Percentiles rank a stretch among this genome's conserved stretches.
These are phyloP conservation scores for Hysterium pulicare DNA, from an alignment of 2,329 filamentous ascomycete genomes.

Conservation along the genomic window DNA sequence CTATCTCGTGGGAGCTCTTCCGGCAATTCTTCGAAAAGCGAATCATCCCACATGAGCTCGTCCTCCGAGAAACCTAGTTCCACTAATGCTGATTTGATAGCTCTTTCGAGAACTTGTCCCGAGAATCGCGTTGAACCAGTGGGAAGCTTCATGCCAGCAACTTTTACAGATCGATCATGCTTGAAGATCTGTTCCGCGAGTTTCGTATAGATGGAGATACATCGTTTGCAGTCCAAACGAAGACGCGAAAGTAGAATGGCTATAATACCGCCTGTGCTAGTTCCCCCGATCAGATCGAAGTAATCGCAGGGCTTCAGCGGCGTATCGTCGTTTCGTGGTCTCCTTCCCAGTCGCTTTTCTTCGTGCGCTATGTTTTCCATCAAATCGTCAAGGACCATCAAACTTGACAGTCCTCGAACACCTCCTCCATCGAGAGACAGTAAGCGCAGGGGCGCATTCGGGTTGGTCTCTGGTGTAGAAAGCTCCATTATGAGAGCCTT, in stretches of 20 bases:
- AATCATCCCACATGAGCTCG: constrained; percentile 41
- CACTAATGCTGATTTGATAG: constrained; percentile 33
- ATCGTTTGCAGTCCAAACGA: constrained; percentile 35
- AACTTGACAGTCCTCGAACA: constrained; percentile 36
- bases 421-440: constrained; percentile 38
- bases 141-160: constrained; percentile 35
- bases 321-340: constrained; percentile 22
- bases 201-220: constrained; percentile 36
- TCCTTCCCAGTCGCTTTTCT: constrained; percentile 34
- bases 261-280: constrained; percentile 40
- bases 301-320: constrained; percentile 39
- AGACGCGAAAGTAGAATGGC: constrained; percentile 39
- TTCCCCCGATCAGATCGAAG: constrained; percentile 41
- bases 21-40: constrained; percentile 35
- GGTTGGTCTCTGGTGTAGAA: constrained; percentile 25
- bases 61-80: constrained; percentile 32
- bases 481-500: constrained; percentile 17
- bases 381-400: constrained; percentile 38
- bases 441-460: constrained; percentile 31
- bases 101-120: constrained; percentile 32
- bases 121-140: constrained; percentile 36
- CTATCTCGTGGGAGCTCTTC: constrained; percentile 24
- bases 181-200: constrained; percentile 38
- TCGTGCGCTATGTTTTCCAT: constrained; percentile 39
- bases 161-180: constrained; percentile 32